Evolutionary conservation across 257 asterid species (phyloP), one percentile per base, ranked within the genome.

Genomic region (Plantago ovata): DNA sequence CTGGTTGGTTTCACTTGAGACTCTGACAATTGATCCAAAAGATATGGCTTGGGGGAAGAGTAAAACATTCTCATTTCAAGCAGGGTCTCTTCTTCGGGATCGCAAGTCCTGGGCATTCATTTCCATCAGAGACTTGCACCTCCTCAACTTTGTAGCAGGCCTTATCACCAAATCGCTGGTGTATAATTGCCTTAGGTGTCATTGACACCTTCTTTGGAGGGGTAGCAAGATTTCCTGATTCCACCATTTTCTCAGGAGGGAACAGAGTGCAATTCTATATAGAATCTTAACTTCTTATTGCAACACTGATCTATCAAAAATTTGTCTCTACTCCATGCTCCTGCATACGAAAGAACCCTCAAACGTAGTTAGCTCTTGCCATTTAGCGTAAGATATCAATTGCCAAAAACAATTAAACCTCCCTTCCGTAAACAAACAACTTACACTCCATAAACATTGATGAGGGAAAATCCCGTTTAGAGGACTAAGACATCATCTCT

Each of bases 111-210:
- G 44, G 44, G 44, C 44, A 40, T 56, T 60, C 87, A 70, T 73
- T 81, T 65, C 72, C 72, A 50, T 58, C 41, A 24, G 61, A 69
- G 56, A 73, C 95, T 42, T 64, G 77, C 43, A 91, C 92, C 77
- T 85, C 98, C 72, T 91, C 98, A n/a, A 83, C 89, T 74, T 50
- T 74, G 69, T 81, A 91, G 62, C 38, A 41, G 36, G 98, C 98
- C 63, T 83, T 77, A 58, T 53, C 71, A 56, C 94, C 96, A 66
- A 77, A 91, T 66, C 57, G 83, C 62, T 87, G 94, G 82, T 79
- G 62, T 72, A 91, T 87, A 42, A 91, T 68, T 18, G 96, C 85
- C 76, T 91, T 91, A 18, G 98, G 92, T 3, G 98, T 77, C 76
- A 76, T 38, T 54, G 82, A 10, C 58, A 72, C 19, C 80, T 79